These are phyloP conservation scores for Yamadazyma scolyti DNA, from an alignment of 805 yeast genomes.

Conservation along the genomic window DNA sequence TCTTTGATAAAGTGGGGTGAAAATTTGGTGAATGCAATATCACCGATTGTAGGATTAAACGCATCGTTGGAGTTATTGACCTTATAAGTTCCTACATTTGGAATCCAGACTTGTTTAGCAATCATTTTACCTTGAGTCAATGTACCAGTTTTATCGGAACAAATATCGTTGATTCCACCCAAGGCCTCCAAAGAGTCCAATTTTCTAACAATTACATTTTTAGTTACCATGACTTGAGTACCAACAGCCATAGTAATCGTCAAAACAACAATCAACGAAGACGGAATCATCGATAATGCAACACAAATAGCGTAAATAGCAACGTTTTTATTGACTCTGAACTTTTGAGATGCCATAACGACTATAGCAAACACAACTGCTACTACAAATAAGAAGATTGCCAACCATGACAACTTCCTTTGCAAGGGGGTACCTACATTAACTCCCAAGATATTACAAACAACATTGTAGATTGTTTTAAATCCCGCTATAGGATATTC, in stretches of 20 bases:
- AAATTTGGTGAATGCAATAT: conserved; percentile 24
- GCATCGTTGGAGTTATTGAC: conserved; percentile 32
- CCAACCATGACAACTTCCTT: conserved; percentile 45
- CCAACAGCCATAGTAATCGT: conserved; percentile 41
- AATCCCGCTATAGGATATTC: conserved; percentile 31
- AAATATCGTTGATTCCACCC: conserved; percentile 37
- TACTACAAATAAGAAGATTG: conserved; percentile 48
- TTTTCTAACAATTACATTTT: conserved; percentile 34
- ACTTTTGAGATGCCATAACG: conserved; percentile 34
- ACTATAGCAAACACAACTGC: conserved; percentile 37
- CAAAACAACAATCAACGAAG: conserved; percentile 34
- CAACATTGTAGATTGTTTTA: conserved; percentile 39
- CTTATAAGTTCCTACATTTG: conserved; percentile 28
- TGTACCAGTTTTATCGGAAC: conserved; percentile 41
- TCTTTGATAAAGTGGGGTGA: conserved; percentile 27
- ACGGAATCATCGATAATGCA: conserved; percentile 38
- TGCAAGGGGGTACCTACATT: conserved; percentile 46
- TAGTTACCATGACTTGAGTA: conserved; percentile 34
- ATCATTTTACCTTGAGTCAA: conserved; percentile 38
- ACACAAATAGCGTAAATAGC: conserved; percentile 40
- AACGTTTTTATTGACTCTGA: conserved; percentile 29
- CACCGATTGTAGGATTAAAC: conserved; percentile 39
- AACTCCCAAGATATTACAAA: conserved; percentile 44
- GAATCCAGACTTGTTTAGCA: conserved; percentile 34
- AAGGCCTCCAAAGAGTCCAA: conserved; percentile 36